A percentile compares a stretch with the other conserved stretches of the same genome.
Conservation (phyloP, 1,139 yeast species). For the Pichia inconspicua region DNA sequence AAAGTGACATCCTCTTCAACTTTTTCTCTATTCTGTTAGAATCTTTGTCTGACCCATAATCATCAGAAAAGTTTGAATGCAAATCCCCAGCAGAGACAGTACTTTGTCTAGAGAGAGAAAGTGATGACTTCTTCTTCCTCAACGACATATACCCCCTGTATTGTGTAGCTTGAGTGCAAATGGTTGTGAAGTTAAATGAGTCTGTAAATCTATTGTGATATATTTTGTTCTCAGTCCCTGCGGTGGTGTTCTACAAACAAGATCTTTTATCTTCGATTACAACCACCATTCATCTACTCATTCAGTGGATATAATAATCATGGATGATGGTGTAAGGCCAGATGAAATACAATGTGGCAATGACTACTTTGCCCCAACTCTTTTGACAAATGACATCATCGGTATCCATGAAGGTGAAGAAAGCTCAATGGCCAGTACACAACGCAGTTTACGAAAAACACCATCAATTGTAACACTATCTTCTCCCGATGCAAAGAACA, state of each 20-base stretch:
- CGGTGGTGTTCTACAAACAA: background rate
- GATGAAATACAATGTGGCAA: constrained; percentile 7
- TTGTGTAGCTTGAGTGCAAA: background rate
- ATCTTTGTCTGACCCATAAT: background rate
- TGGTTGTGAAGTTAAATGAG: too few species aligned
- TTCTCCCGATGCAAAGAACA: background rate
- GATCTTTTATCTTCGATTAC: too few species aligned
- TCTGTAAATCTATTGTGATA: too few species aligned
- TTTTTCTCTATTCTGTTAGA: constrained; percentile 7
- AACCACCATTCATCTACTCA: too few species aligned
- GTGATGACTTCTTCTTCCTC: constrained; percentile 7
- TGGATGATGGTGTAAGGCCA: constrained; percentile 1
- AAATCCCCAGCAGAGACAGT: background rate
- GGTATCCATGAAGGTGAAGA: background rate
- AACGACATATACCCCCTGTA: constrained; percentile 1
- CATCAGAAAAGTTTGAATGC: background rate
- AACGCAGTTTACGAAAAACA: constrained; percentile 1
- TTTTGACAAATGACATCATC: constrained; percentile 4
- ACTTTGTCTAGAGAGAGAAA: constrained; percentile 7
- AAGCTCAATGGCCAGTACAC: background rate
- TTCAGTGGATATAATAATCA: too few species aligned
- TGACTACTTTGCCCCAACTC: constrained; percentile 9
- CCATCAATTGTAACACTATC: constrained; percentile 6
- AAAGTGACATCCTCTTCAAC: constrained; percentile 7
- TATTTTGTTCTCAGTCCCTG: background rate